Conservation (phyloP, 768 basidiomycete species). For the Mrakia gelida region DNA sequence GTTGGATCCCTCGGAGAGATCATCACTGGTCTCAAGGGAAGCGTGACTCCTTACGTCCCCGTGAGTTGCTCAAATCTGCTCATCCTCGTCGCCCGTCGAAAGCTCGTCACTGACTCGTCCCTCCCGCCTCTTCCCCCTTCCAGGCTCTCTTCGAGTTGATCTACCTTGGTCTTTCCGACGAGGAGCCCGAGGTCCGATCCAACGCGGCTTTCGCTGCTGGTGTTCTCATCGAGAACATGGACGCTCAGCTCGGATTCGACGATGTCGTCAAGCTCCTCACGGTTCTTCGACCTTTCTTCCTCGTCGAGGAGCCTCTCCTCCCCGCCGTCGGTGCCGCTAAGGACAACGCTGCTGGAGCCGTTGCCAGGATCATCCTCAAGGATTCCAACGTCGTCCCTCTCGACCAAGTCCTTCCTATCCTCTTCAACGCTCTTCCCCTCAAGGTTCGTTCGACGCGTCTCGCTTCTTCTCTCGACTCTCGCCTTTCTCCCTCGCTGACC, state of each 20-base stretch:
- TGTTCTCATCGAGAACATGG: conserved; percentile 80
- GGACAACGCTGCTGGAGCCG: conserved; percentile 95
- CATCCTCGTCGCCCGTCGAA: not conserved
- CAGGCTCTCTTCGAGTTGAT: conserved; percentile 72
- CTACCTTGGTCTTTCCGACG: conserved; percentile 72
- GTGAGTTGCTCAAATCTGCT: conserved; percentile 23
- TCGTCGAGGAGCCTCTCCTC: conserved; percentile 49
- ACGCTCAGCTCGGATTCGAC: conserved; percentile 43
- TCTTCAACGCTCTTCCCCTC: conserved; percentile 76
- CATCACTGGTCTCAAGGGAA: conserved; percentile 81
- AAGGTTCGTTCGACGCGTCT: conserved; percentile 42
- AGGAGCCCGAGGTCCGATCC: conserved; percentile 87
- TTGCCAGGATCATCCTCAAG: conserved; percentile 77
- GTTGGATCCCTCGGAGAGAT: conserved; percentile 94
- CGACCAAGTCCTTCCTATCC: conserved; percentile 80
- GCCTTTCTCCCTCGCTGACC: not conserved
- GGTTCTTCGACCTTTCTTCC: conserved; percentile 77
- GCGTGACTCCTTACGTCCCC: conserved; percentile 78
- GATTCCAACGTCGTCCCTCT: conserved; percentile 76
- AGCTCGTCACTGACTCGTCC: not conserved
- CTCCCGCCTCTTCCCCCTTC: not conserved
- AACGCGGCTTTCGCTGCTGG: conserved; percentile 94
- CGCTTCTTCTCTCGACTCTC: not conserved
- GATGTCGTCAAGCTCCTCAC: conserved; percentile 74
- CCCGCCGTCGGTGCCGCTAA: conserved; percentile 73